Base-by-base conservation (phyloP, 805 yeast species). In the Saccharomycopsis javanensis region DNA sequence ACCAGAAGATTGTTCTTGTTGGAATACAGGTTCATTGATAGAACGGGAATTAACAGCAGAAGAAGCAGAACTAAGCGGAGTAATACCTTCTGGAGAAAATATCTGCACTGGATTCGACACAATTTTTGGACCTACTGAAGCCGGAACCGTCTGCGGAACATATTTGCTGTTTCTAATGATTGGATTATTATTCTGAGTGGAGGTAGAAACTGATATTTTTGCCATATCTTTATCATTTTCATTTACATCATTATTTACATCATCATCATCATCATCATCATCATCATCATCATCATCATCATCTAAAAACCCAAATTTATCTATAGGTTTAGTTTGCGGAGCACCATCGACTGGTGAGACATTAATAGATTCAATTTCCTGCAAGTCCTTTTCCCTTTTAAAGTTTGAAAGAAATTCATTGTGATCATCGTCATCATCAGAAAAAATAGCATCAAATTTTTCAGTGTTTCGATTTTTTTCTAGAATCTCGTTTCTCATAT, bases 221-320 rank as follows among this genome's bases (percentile, higher is more conserved):
- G n/a, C n/a, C n/a, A 8, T 5, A 27, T 31, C 15, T 2, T 10
- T 31, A 27, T 5, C n/a, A 28, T 50, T 27, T 28, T 7, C 34
- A 25, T 52, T 33, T 6, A 20, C 55, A 5, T 18, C 13, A 4
- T 25, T n/a, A 18, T 3, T 25, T 23, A 34, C 55, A 35, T 45
- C 20, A 27, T 3, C 16, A 27, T n/a, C n/a, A n/a, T n/a, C n/a
- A n/a, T n/a, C n/a, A n/a, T n/a, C n/a, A n/a, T 42, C 51, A 6
- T 54, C 51, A 18, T 55, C 58, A 35, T 42, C 53, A 15, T 54
- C 56, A 2, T 31, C 37, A 33, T 46, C 56, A 18, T 54, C 56
- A 25, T 45, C 53, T 42, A 55, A 23, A 33, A 51, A 51, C 16
- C 55, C 55, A 51, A 51, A 51, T 30, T 55, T 55, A 23, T 55